These are phyloP conservation scores for Rhizopogon salebrosus DNA, from an alignment of 768 basidiomycete species.

Conservation along the genomic window DNA sequence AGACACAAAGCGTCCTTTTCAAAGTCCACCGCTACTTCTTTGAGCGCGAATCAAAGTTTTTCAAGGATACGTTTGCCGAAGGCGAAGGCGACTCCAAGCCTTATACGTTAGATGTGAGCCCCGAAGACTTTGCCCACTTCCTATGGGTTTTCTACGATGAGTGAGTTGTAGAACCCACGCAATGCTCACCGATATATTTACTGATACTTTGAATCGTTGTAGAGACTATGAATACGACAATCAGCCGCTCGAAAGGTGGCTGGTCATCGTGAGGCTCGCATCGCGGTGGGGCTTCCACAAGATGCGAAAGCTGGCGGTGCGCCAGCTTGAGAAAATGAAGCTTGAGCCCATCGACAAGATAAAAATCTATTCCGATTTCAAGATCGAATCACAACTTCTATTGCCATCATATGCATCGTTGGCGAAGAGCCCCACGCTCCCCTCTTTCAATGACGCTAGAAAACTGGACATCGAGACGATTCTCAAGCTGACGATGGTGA, in stretches of 20 bases:
- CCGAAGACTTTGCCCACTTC: conserved; percentile 38
- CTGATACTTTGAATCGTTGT: not conserved
- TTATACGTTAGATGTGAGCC: conserved; percentile 22
- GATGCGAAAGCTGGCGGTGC: conserved; percentile 45
- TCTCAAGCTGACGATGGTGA: conserved; percentile 44
- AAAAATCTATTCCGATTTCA: conserved; percentile 47
- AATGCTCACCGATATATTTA: not conserved
- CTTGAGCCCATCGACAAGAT: conserved; percentile 51
- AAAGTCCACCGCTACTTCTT: conserved; percentile 33
- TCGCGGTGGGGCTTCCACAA: conserved; percentile 51
- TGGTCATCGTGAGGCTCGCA: conserved; percentile 46
- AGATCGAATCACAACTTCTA: conserved; percentile 44
- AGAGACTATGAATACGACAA: conserved; percentile 56
- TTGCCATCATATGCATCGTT: conserved; percentile 48
- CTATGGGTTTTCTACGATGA: conserved; percentile 56
- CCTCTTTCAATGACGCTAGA: conserved; percentile 48
- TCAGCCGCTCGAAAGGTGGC: conserved; percentile 48
- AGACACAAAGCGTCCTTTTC: conserved; percentile 33
- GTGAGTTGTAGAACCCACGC: conserved; percentile 24
- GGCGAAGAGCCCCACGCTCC: conserved; percentile 45
- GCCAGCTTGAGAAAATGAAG: conserved; percentile 45
- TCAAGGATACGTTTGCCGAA: conserved; percentile 20
- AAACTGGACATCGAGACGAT: conserved; percentile 54
- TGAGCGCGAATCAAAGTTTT: conserved; percentile 28
- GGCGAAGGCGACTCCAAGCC: not conserved